Percentiles rank a stretch among this genome's conserved stretches.
phyloP scores from a whole-genome alignment of 257 asterid species.

The Nicotiana knightiana region DNA sequence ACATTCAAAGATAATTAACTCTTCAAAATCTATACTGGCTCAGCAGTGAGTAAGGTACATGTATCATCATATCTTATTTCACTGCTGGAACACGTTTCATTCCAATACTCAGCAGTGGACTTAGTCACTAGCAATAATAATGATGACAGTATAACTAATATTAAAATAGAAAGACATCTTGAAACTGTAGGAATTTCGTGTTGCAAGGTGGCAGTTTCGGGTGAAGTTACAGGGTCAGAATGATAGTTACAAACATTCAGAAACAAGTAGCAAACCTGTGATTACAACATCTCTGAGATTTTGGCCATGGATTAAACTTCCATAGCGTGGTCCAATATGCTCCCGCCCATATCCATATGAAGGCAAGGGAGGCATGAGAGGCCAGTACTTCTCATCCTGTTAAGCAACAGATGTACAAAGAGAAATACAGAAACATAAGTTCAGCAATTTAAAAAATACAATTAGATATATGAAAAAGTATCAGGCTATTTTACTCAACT shows the following conservation, averaged over 20 bases:
- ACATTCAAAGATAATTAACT: neutral
- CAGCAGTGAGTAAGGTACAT: neutral
- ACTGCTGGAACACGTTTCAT: neutral
- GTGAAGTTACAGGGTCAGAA: neutral
- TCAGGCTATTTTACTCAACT: neutral
- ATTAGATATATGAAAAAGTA: neutral
- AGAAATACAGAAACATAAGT: slow-evolving; percentile 1
- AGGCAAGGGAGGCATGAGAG: slow-evolving; percentile 80
- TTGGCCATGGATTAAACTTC: slow-evolving; percentile 79
- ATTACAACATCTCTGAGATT: slow-evolving; percentile 68
- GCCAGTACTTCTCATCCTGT: slow-evolving; percentile 73
- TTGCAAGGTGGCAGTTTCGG: neutral
- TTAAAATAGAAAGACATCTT: neutral
- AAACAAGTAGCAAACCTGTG: slow-evolving; percentile 41
- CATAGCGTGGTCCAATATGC: slow-evolving; percentile 71
- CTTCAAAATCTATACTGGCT: neutral
- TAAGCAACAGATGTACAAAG: neutral
- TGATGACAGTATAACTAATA: neutral
- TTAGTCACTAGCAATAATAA: neutral
- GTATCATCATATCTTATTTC: neutral
- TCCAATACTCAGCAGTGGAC: neutral
- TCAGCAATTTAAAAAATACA: neutral
- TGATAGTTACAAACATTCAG: neutral
- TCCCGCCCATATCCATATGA: slow-evolving; percentile 79
- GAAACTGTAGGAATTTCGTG: neutral